Percentiles rank a stretch among this genome's conserved stretches.
Conservation (phyloP, 257 asterid genomes). For the Przewalskia tangutica region DNA sequence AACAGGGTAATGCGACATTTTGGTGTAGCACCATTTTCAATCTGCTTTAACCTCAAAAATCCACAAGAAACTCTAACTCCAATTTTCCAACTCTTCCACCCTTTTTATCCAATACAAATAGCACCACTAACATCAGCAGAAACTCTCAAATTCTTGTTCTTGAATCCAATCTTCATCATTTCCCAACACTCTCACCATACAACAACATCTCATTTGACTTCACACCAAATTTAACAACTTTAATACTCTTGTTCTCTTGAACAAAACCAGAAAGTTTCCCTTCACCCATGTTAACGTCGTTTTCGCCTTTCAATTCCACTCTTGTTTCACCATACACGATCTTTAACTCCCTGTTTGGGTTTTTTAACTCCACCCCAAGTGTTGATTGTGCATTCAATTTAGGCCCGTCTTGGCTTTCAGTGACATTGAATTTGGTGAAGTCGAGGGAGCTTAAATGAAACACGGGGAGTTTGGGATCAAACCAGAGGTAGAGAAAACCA, state of each 20-base stretch:
- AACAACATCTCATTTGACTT: background rate
- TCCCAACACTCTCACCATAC: constrained; percentile 8
- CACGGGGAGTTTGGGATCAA: constrained; percentile 37
- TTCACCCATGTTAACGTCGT: constrained; percentile 18
- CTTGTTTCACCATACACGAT: constrained; percentile 20
- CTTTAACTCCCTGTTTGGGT: constrained; percentile 27
- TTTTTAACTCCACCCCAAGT: constrained; percentile 14
- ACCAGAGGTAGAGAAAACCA: constrained; percentile 28
- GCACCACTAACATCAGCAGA: constrained; percentile 16
- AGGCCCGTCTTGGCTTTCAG: constrained; percentile 12
- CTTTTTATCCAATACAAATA: constrained; percentile 14
- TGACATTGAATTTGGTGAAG: constrained; percentile 20
- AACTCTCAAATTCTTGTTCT: constrained; percentile 19
- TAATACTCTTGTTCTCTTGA: constrained; percentile 15
- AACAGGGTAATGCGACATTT: constrained; percentile 23
- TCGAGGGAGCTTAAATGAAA: constrained; percentile 22
- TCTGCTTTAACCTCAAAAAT: constrained; percentile 13
- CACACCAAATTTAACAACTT: constrained; percentile 6
- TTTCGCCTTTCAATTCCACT: constrained; percentile 11
- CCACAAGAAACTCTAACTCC: constrained; percentile 17
- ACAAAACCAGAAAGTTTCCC: constrained; percentile 17
- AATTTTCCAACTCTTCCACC: constrained; percentile 17
- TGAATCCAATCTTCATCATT: constrained; percentile 13
- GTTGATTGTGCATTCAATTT: constrained; percentile 16
- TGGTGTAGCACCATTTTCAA: constrained; percentile 10